Evolutionary conservation across 495 filamentous ascomycete genomes (phyloP).

Genomic region (Lepidopterella palustris): DNA sequence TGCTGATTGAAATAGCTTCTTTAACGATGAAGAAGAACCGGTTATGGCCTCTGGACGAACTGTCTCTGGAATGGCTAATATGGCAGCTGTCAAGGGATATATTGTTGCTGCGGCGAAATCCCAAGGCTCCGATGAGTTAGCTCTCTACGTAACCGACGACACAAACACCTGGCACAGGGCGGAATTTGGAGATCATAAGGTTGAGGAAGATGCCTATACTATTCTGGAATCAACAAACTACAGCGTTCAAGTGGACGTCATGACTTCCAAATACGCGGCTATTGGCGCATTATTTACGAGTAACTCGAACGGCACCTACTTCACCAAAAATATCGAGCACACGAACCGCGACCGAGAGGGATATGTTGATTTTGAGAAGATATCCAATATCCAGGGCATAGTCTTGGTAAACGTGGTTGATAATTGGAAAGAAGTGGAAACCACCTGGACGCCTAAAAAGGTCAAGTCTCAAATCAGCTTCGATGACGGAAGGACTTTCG

Average conservation of each 20-base stretch:
- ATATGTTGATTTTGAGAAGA: slow-evolving; percentile 88
- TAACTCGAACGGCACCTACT: slow-evolving; percentile 95
- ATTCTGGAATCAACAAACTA: slow-evolving; percentile 92
- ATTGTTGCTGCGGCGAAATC: slow-evolving; percentile 76
- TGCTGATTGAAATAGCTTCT: slow-evolving; percentile 48
- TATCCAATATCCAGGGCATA: slow-evolving; percentile 82
- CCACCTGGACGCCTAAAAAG: slow-evolving; percentile 53
- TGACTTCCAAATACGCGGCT: slow-evolving; percentile 53
- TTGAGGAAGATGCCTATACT: slow-evolving; percentile 85
- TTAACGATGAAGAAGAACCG: slow-evolving; percentile 58
- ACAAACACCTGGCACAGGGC: slow-evolving; percentile 83
- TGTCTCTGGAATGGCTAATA: slow-evolving; percentile 66
- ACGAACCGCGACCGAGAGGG: slow-evolving; percentile 71
- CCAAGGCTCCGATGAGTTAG: slow-evolving; percentile 76
- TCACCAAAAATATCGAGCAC: slow-evolving; percentile 80
- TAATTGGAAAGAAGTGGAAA: slow-evolving; percentile 71
- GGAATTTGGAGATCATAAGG: slow-evolving; percentile 70
- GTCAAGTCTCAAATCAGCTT: slow-evolving; percentile 79
- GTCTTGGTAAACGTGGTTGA: slow-evolving; percentile 82
- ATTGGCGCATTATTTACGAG: slow-evolving; percentile 88
- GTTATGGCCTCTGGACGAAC: slow-evolving; percentile 64
- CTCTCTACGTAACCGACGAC: slow-evolving; percentile 77
- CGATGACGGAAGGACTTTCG: slow-evolving; percentile 80
- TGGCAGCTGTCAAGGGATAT: slow-evolving; percentile 76
- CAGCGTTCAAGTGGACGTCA: slow-evolving; percentile 92